Evolutionary conservation across 495 filamentous ascomycete species (phyloP).

Genomic region (Clavariopsis aquatica): DNA sequence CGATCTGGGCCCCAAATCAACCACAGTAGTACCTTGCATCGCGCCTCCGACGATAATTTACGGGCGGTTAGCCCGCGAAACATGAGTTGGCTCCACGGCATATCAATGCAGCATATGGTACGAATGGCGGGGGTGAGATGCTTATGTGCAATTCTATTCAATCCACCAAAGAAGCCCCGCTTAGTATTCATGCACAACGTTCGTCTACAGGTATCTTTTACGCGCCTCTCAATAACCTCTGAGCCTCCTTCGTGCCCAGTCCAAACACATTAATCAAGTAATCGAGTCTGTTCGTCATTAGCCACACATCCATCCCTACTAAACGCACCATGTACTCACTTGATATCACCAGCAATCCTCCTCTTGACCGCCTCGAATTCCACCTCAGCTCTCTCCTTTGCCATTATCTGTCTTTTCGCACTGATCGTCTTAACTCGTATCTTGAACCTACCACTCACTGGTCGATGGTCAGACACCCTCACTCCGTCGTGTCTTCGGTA

Average conservation of each 20-base stretch:
- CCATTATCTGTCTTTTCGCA: slow-evolving; percentile 60
- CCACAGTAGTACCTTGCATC: neutral
- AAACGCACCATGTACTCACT: slow-evolving; percentile 47
- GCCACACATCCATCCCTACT: neutral
- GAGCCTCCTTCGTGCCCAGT: slow-evolving; percentile 38
- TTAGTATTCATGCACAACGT: neutral
- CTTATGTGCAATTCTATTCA: neutral
- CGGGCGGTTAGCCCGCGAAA: too few species aligned
- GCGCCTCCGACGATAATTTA: too few species aligned
- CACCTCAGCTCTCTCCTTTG: slow-evolving; percentile 70
- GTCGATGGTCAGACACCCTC: slow-evolving; percentile 85
- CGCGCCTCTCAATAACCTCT: slow-evolving; percentile 32
- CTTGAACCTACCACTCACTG: slow-evolving; percentile 81
- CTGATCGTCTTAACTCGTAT: slow-evolving; percentile 79
- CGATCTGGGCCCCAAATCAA: neutral
- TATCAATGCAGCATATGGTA: too few species aligned
- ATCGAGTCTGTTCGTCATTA: slow-evolving; percentile 37
- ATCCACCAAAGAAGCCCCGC: neutral
- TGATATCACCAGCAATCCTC: slow-evolving; percentile 62
- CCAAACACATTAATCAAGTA: slow-evolving; percentile 45
- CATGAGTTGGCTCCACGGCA: neutral
- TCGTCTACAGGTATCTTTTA: neutral
- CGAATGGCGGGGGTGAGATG: too few species aligned
- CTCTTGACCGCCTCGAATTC: slow-evolving; percentile 70
- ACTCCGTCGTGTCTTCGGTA: slow-evolving; percentile 83